phyloP scores from a whole-genome alignment of 768 basidiomycete genomes.

The Auricularia cornea region DNA sequence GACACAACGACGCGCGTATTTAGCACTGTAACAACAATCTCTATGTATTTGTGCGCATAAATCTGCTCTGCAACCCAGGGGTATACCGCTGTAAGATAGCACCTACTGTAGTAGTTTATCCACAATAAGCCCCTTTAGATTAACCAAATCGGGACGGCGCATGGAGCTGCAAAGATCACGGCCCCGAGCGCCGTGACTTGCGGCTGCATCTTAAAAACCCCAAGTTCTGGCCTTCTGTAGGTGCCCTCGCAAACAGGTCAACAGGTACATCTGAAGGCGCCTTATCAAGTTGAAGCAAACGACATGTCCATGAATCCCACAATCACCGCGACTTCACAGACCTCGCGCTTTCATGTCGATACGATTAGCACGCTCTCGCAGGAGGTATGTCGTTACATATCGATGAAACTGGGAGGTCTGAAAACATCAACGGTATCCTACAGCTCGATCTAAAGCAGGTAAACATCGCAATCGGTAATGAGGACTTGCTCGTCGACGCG shows the following conservation, averaged over 20 bases:
- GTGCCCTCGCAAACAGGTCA: neutral
- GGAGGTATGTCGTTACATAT: constrained; percentile 10
- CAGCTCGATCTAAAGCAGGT: constrained; percentile 49
- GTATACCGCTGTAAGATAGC: too few relatives aligned
- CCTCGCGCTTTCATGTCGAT: constrained; percentile 42
- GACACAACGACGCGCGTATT: neutral
- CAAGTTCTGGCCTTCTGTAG: neutral
- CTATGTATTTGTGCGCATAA: too few relatives aligned
- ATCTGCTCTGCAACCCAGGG: too few relatives aligned
- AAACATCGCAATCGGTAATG: constrained; percentile 40
- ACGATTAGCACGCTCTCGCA: constrained; percentile 29
- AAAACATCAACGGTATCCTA: neutral
- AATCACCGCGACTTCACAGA: constrained; percentile 37
- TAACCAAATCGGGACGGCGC: neutral
- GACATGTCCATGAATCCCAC: neutral
- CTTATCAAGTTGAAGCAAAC: neutral
- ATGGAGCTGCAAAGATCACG: neutral
- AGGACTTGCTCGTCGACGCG: constrained; percentile 44
- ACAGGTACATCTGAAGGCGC: too few relatives aligned
- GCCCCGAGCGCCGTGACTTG: neutral
- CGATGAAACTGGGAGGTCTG: too few relatives aligned
- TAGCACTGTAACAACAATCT: neutral
- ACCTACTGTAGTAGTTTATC: too few relatives aligned
- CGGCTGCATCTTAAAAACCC: neutral
- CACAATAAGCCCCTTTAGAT: neutral